These are phyloP conservation scores for Pueraria montana DNA, from an alignment of 306 rosid genomes.

Conservation along the genomic window DNA sequence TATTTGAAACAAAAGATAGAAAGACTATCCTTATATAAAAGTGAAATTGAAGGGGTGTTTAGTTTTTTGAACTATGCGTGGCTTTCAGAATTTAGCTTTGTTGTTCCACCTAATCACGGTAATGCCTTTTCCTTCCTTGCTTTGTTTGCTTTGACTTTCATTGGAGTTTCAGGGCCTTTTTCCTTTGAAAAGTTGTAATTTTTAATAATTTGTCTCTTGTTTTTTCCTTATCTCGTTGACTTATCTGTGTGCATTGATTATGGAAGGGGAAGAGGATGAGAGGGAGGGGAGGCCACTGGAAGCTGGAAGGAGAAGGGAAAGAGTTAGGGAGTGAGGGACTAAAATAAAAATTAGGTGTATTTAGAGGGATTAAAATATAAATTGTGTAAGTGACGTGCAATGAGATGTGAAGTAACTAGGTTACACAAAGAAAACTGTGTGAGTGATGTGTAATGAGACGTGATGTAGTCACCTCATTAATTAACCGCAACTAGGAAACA, in stretches of 20 bases:
- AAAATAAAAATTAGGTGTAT: not conserved
- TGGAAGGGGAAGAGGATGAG: not conserved
- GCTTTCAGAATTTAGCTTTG: conserved; percentile 54
- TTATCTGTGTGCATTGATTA: not conserved
- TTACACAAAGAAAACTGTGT: not conserved
- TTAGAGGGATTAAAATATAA: not conserved
- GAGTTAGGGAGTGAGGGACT: not conserved
- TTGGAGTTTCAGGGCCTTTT: not conserved
- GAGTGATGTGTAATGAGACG: not conserved
- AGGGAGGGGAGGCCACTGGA: not conserved
- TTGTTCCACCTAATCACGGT: not conserved
- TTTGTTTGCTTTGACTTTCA: not conserved
- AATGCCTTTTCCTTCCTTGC: not conserved
- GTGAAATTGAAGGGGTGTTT: conserved; percentile 23
- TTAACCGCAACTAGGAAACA: not conserved
- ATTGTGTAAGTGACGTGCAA: not conserved
- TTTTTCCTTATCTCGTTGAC: not conserved
- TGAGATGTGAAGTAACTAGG: not conserved
- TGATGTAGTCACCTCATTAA: not conserved
- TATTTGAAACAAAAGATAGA: no score
- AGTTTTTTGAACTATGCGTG: conserved; percentile 32
- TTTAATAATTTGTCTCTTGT: not conserved
- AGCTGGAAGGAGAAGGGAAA: not conserved
- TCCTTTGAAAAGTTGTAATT: not conserved
- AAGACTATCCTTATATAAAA: no score